Evolutionary conservation across 2,329 filamentous ascomycete species (phyloP).

Genomic region (Trichoderma hamatum): DNA sequence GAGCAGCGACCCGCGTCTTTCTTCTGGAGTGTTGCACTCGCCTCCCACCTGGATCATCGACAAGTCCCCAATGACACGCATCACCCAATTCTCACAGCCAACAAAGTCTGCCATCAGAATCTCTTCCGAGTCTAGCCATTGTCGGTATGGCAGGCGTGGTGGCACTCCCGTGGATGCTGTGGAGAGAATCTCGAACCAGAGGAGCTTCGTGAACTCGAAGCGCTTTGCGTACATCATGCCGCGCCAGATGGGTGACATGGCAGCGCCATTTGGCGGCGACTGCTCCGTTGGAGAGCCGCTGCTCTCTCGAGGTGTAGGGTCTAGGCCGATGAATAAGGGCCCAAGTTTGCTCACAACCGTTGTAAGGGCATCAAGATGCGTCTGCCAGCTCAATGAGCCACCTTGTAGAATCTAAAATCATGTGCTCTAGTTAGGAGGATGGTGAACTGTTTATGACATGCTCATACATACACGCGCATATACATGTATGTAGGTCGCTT

Average conservation of each 20-base stretch:
- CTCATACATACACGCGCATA: neutral
- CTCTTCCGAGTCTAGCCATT: constrained; percentile 14
- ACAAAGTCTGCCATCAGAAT: constrained; percentile 22
- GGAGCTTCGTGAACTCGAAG: constrained; percentile 15
- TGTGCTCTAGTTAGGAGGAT: constrained; percentile 12
- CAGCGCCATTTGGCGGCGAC: neutral
- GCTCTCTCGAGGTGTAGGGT: neutral
- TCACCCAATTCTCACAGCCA: constrained; percentile 20
- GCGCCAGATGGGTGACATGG: neutral
- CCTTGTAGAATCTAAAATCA: constrained; percentile 17
- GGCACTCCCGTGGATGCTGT: constrained; percentile 7
- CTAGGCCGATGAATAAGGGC: neutral
- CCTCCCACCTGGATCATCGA: constrained; percentile 4
- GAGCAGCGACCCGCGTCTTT: neutral
- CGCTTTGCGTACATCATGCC: constrained; percentile 17
- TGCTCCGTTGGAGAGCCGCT: neutral
- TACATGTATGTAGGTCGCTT: neutral
- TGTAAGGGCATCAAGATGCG: constrained; percentile 21
- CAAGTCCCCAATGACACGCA: constrained; percentile 18
- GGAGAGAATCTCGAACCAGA: constrained; percentile 20
- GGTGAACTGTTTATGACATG: neutral
- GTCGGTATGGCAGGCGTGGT: constrained; percentile 12
- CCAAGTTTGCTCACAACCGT: constrained; percentile 14
- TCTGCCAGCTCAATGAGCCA: constrained; percentile 15
- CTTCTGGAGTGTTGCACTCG: neutral